Percentiles rank a stretch among this genome's conserved stretches.
Conservation (phyloP, 495 filamentous ascomycete genomes). For the Lichenothelia convexa region DNA sequence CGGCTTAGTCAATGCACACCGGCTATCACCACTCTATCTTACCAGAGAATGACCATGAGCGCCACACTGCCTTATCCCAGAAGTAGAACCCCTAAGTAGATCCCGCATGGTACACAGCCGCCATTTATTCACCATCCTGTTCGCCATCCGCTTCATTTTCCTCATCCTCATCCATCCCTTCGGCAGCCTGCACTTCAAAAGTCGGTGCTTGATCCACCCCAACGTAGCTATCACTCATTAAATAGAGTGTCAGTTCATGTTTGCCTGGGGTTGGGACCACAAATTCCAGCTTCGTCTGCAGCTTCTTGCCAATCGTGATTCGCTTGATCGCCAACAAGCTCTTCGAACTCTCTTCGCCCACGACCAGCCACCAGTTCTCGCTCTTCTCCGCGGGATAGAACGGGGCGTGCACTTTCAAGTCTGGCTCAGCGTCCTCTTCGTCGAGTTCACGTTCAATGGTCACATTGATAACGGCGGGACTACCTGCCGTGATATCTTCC, state of each 20-base stretch:
- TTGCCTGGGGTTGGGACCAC: slow-evolving; percentile 69
- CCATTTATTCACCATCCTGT: too few species aligned
- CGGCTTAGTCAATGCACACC: too few species aligned
- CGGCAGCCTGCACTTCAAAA: slow-evolving; percentile 67
- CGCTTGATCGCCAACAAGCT: slow-evolving; percentile 83
- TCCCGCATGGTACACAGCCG: too few species aligned
- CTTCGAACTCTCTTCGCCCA: slow-evolving; percentile 73
- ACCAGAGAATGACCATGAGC: too few species aligned
- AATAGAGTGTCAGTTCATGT: slow-evolving; percentile 74
- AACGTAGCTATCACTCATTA: slow-evolving; percentile 96
- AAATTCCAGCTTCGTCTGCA: slow-evolving; percentile 72
- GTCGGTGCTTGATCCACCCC: slow-evolving; percentile 91
- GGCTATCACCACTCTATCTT: too few species aligned
- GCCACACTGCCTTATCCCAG: too few species aligned
- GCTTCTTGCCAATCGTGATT: slow-evolving; percentile 60
- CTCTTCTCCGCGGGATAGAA: slow-evolving; percentile 88
- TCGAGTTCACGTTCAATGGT: slow-evolving; percentile 72
- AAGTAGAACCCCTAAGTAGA: too few species aligned
- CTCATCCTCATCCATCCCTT: slow-evolving; percentile 91
- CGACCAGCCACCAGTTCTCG: slow-evolving; percentile 96
- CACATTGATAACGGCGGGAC: slow-evolving; percentile 69
- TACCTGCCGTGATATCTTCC: slow-evolving; percentile 59
- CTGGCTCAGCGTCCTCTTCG: slow-evolving; percentile 49
- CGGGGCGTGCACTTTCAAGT: slow-evolving; percentile 79
- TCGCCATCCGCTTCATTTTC: slow-evolving; percentile 65